These are phyloP conservation scores for Ogataea nitratoaversa DNA, from an alignment of 805 yeast genomes.

Conservation along the genomic window DNA sequence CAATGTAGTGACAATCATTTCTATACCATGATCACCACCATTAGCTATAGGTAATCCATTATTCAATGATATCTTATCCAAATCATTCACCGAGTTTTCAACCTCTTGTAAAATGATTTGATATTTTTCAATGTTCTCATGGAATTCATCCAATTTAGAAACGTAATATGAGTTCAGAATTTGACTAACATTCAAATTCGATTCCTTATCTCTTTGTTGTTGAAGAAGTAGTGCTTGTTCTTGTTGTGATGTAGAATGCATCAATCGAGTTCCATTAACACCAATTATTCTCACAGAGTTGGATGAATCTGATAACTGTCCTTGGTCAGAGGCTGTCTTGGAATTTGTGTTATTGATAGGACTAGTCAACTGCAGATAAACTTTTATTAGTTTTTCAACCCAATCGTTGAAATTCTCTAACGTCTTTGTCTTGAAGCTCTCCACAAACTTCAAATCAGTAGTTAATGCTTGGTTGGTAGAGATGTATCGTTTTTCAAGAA, in stretches of 20 bases:
- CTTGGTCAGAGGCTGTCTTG: slow-evolving; percentile 16
- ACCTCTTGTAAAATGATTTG: slow-evolving; percentile 47
- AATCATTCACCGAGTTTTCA: slow-evolving; percentile 59
- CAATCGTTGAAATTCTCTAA: slow-evolving; percentile 34
- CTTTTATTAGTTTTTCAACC: slow-evolving; percentile 35
- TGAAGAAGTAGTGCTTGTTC: slow-evolving; percentile 21
- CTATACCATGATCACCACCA: slow-evolving; percentile 35
- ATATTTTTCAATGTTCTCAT: slow-evolving; percentile 45
- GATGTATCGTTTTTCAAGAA: slow-evolving; percentile 54
- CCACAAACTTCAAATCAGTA: slow-evolving; percentile 43
- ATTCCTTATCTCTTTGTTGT: slow-evolving; percentile 34
- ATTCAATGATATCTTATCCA: slow-evolving; percentile 38
- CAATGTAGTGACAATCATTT: slow-evolving; percentile 53
- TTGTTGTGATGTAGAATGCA: slow-evolving; percentile 10
- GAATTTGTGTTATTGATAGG: slow-evolving; percentile 27
- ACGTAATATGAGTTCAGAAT: slow-evolving; percentile 48
- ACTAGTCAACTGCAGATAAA: slow-evolving; percentile 33
- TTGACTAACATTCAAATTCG: slow-evolving; percentile 47
- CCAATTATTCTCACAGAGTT: slow-evolving; percentile 26
- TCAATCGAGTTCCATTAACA: slow-evolving; percentile 28
- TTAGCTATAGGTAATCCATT: slow-evolving; percentile 26
- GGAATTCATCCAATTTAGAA: slow-evolving; percentile 38
- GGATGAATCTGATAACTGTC: slow-evolving; percentile 18
- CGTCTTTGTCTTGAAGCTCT: slow-evolving; percentile 38
- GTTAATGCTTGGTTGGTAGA: slow-evolving; percentile 62